phyloP scores from a whole-genome alignment of 352 stramenopile species.

The Pythium sp. region DNA sequence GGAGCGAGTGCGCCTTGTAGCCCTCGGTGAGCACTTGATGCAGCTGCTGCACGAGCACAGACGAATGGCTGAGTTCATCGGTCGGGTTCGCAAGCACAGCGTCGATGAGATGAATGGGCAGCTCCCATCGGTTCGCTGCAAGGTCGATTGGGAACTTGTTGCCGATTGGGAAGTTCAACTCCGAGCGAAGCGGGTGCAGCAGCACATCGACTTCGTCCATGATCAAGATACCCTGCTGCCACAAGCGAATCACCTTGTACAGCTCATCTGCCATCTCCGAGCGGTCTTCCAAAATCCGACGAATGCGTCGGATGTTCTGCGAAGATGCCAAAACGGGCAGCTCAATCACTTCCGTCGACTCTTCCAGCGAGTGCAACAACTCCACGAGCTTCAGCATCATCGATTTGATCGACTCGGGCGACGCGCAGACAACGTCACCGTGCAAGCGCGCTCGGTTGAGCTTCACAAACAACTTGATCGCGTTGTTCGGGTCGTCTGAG shows the following conservation, averaged over 20 bases:
- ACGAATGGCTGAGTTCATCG: conserved; percentile 9
- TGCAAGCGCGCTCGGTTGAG: conserved; percentile 89
- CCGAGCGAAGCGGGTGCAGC: conserved; percentile 86
- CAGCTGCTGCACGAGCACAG: conserved; percentile 52
- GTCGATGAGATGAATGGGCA: conserved; percentile 94
- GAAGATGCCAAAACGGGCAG: conserved; percentile 54
- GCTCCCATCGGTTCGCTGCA: conserved; percentile 87
- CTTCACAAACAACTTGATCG: conserved; percentile 72
- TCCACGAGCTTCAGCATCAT: conserved; percentile 99
- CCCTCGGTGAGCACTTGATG: conserved; percentile 90
- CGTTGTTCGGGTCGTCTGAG: conserved; percentile 61
- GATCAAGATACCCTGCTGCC: conserved; percentile 92
- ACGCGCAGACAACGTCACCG: conserved; percentile 97
- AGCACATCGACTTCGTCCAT: conserved; percentile 94
- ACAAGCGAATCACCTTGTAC: conserved; percentile 83
- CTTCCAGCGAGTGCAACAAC: conserved; percentile 88
- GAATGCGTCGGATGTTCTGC: conserved; percentile 71
- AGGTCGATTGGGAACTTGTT: conserved; percentile 91
- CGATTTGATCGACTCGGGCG: conserved; percentile 98
- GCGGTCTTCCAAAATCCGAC: conserved; percentile 64
- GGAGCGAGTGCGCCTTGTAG: conserved; percentile 91
- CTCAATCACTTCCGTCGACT: conserved; percentile 72
- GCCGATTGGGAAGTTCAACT: conserved; percentile 91
- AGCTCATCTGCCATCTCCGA: conserved; percentile 91
- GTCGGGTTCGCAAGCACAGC: conserved; percentile 77